Base-by-base conservation (phyloP, 129 eudicot species). In the Solidago caesia region DNA sequence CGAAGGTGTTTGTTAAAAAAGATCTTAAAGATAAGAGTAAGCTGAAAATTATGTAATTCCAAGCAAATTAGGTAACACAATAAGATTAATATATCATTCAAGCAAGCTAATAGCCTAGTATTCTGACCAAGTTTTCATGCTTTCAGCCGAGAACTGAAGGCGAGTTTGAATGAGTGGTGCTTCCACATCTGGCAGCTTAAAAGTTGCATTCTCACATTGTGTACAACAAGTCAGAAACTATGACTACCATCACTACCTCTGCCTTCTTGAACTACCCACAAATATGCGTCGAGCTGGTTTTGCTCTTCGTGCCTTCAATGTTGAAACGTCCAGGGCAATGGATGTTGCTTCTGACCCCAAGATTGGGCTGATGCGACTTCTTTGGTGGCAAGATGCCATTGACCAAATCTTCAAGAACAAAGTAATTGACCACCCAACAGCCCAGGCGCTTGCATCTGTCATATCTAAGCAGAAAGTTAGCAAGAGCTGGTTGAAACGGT, bases 361-460 rank as follows among this genome's bases (percentile, higher is more conserved):
- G 81, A 95, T 91, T 5, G 97, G 99, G 33, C 88, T 91, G 16
- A 91, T 95, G 99, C 99, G 99, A 61, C 87, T 95, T 7, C 82
- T 95, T 16, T 95, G 97, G 99, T 95, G 99, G 99, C 91, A 87
- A 80, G 99, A 95, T 47, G 89, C 91, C 63, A 79, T 91, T 13
- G 97, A 95, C 87, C 89, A 91, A 75, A 91, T 95, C 65, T 95
- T 52, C 42, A 77, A 85, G 58, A 84, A 95, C 78, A 91, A 91
- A 72, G 70, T 84, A 66, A 89, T 91, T 44, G 96, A 95, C 85
- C 97, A 95, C 78, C 99, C 99, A 8, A 91, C 87, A 6, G 97
- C 96, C 11, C 89, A 53, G 71, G 96, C 96, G 48, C 91, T 95
- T 8, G 75, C 96, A 46, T 84, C 96, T 15, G 86, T 91, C 0